Conservation (phyloP, 805 yeast genomes). For the Schizosaccharomyces lindneri region DNA sequence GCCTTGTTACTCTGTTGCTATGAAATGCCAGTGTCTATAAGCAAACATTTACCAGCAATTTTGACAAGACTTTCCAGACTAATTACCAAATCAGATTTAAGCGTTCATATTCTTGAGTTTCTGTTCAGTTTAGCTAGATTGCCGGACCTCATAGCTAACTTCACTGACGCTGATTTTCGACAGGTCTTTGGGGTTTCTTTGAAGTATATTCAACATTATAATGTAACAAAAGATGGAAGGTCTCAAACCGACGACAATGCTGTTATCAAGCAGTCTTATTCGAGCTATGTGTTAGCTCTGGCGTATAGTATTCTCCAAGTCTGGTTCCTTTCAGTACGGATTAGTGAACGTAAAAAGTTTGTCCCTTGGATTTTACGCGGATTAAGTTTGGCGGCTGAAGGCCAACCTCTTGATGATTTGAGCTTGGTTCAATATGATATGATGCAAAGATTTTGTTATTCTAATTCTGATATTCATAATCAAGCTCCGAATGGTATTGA, state of each 20-base stretch:
- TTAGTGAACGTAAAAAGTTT: constrained; percentile 31
- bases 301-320: constrained; percentile 44
- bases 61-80: constrained; percentile 18
- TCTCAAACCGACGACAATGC: neutral
- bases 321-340: constrained; percentile 44
- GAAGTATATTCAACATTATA: constrained; percentile 48
- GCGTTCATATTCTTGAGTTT: constrained; percentile 55
- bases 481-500: constrained; percentile 6
- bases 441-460: constrained; percentile 37
- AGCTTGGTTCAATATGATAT: constrained; percentile 21
- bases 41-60: constrained; percentile 27
- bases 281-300: constrained; percentile 34
- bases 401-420: constrained; percentile 13
- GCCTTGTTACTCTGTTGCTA: constrained; percentile 55
- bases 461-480: constrained; percentile 9
- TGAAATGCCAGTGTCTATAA: constrained; percentile 51
- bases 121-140: constrained; percentile 38
- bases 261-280: constrained; percentile 12
- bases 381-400: constrained; percentile 18
- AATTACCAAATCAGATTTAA: constrained; percentile 41
- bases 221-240: constrained; percentile 13
- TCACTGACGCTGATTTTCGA: constrained; percentile 52
- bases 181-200: constrained; percentile 66
- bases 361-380: constrained; percentile 40
- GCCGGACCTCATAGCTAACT: constrained; percentile 42